These are phyloP conservation scores for Aspergillus bridgeri DNA, from an alignment of 495 filamentous ascomycete species.

Conservation along the genomic window DNA sequence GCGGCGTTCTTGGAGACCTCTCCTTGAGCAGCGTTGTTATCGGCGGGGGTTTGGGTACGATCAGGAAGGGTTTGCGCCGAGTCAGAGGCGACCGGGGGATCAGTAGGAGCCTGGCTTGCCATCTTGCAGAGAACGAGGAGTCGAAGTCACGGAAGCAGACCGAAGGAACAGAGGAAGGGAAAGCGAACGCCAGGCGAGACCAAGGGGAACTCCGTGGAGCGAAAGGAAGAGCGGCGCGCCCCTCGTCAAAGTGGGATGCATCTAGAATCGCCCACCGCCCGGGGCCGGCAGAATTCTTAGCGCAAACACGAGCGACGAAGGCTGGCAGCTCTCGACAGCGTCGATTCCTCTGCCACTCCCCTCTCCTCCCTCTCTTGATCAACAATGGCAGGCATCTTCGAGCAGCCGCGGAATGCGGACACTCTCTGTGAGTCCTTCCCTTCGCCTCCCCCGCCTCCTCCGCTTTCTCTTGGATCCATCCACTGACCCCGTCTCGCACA, in stretches of 20 bases:
- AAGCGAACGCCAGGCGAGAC: constrained; percentile 11
- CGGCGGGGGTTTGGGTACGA: constrained; percentile 42
- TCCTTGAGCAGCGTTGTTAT: constrained; percentile 33
- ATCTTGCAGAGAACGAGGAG: constrained; percentile 29
- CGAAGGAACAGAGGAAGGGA: constrained; percentile 14
- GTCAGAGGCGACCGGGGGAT: constrained; percentile 23
- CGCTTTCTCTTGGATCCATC: constrained; percentile 16
- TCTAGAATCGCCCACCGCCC: constrained; percentile 37
- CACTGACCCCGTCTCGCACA: constrained; percentile 41
- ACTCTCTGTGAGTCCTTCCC: constrained; percentile 63
- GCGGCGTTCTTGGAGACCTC: constrained; percentile 65
- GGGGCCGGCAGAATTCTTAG: constrained; percentile 46
- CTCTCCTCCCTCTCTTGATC: constrained; percentile 23
- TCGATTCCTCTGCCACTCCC: constrained; percentile 25
- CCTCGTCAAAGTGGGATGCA: constrained; percentile 46
- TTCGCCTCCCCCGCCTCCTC: neutral
- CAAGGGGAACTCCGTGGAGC: constrained; percentile 1
- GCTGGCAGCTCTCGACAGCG: neutral
- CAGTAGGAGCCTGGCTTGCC: constrained; percentile 38
- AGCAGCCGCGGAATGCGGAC: constrained; percentile 80
- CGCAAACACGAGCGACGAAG: constrained; percentile 22
- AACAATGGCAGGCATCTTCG: constrained; percentile 84
- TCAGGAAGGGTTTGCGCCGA: constrained; percentile 38
- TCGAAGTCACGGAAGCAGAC: constrained; percentile 14
- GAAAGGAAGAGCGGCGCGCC: constrained; percentile 19